These are phyloP conservation scores for Sclerospora graminicola DNA, from an alignment of 352 stramenopile genomes.

Conservation along the genomic window DNA sequence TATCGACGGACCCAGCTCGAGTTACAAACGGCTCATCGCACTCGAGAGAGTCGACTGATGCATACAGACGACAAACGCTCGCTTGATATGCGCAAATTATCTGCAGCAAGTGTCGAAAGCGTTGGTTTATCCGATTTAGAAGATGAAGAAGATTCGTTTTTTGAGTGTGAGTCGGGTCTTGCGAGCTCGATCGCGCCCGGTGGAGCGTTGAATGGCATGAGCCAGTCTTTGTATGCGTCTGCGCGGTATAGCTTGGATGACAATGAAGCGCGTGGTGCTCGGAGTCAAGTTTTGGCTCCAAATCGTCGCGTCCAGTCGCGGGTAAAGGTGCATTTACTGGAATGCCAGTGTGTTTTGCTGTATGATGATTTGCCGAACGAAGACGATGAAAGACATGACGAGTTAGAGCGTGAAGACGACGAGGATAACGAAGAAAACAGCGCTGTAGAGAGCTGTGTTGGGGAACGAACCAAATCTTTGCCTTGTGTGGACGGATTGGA, in stretches of 20 bases:
- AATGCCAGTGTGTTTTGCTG: conserved; percentile 60
- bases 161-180: conserved; percentile 64
- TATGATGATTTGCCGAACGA: conserved; percentile 76
- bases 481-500: conserved; percentile 57
- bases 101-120: conserved; percentile 65
- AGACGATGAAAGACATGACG: conserved; percentile 18
- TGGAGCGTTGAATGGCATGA: conserved; percentile 36
- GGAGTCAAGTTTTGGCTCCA: conserved; percentile 20
- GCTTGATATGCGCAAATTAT: conserved; percentile 39
- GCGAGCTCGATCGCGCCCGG: conserved; percentile 26
- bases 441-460: conserved; percentile 17
- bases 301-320: conserved; percentile 43
- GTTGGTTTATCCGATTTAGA: conserved; percentile 76
- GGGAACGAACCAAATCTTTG: conserved; percentile 23
- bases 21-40: conserved; percentile 23
- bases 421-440: conserved; percentile 4
- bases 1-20: conserved; percentile 76
- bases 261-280: conserved; percentile 15
- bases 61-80: conserved; percentile 6
- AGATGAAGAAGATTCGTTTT: conserved; percentile 68
- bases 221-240: conserved; percentile 78
- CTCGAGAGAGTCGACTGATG: conserved; percentile 2
- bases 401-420: conserved; percentile 8
- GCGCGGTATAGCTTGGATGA: conserved; percentile 45
- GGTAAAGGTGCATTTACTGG: conserved; percentile 69